phyloP scores from a whole-genome alignment of 2,329 filamentous ascomycete genomes.

The Penicillium sp. region DNA sequence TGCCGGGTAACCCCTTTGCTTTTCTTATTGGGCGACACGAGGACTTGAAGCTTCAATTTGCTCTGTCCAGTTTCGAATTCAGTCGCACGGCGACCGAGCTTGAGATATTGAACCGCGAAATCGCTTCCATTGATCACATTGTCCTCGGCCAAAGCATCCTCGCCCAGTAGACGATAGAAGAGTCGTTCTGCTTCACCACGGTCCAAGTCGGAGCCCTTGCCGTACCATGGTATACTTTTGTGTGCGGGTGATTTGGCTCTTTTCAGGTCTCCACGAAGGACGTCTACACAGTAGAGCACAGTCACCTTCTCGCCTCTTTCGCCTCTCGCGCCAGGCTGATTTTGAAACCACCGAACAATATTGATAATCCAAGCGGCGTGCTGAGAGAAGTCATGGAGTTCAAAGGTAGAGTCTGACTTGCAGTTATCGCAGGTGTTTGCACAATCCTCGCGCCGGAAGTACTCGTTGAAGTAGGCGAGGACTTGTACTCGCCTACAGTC shows the following conservation, averaged over 20 bases:
- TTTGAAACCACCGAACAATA: conserved; percentile 56
- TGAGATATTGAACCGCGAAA: conserved; percentile 66
- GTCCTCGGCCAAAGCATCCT: conserved; percentile 67
- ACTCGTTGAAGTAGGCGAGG: conserved; percentile 88
- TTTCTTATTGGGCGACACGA: conserved; percentile 42
- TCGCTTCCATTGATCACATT: conserved; percentile 58
- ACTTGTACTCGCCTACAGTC: conserved; percentile 86
- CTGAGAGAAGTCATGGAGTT: conserved; percentile 68
- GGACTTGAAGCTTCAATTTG: conserved; percentile 50
- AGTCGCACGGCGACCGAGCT: conserved; percentile 38
- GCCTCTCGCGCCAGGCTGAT: conserved; percentile 11
- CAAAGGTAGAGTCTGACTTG: conserved; percentile 63
- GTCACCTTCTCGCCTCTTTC: conserved; percentile 53
- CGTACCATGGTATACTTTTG: conserved; percentile 54
- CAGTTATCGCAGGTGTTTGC: conserved; percentile 82
- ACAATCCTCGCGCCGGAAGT: conserved; percentile 67
- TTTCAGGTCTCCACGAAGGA: conserved; percentile 66
- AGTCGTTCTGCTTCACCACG: conserved; percentile 75
- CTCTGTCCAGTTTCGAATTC: conserved; percentile 43
- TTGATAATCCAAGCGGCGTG: conserved; percentile 65
- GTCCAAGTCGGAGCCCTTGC: conserved; percentile 62
- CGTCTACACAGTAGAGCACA: conserved; percentile 73
- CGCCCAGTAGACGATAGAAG: conserved; percentile 68
- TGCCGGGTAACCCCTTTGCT: conserved; percentile 23
- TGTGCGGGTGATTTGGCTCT: conserved; percentile 50